Evolutionary conservation across 768 basidiomycete genomes (phyloP).

Genomic region (Leccinum ochraceum): DNA sequence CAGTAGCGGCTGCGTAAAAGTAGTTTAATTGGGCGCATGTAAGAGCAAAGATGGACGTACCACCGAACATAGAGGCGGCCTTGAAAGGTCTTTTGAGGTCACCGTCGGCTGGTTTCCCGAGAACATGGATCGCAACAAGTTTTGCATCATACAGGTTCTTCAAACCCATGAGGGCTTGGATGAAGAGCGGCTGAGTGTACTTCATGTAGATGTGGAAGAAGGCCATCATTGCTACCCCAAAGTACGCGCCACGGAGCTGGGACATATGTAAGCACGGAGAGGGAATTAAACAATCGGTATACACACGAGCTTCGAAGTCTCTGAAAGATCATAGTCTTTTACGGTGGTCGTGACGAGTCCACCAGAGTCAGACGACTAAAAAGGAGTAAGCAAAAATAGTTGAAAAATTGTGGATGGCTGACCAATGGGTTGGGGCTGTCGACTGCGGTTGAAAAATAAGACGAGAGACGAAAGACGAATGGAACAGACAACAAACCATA

Average conservation of each 20-base stretch:
- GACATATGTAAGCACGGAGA: not conserved
- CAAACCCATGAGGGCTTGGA: constrained; percentile 93
- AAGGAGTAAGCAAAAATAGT: not conserved
- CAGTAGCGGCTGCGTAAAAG: constrained; percentile 44
- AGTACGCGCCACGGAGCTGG: constrained; percentile 66
- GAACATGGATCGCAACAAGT: constrained; percentile 76
- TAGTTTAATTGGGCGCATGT: not conserved
- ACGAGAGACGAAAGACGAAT: not conserved
- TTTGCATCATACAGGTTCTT: constrained; percentile 90
- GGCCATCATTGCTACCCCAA: constrained; percentile 83
- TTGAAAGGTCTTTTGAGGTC: constrained; percentile 93
- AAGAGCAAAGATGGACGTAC: constrained; percentile 36
- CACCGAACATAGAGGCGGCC: constrained; percentile 69
- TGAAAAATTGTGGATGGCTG: constrained; percentile 15
- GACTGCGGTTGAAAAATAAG: constrained; percentile 44
- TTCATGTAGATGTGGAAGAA: constrained; percentile 94
- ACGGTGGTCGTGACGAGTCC: constrained; percentile 88
- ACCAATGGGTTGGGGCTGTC: constrained; percentile 80
- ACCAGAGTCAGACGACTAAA: constrained; percentile 62
- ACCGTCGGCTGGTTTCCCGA: constrained; percentile 78
- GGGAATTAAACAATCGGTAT: constrained; percentile 25
- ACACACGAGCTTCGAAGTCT: constrained; percentile 79
- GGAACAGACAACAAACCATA: constrained; percentile 62
- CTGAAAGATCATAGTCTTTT: constrained; percentile 89
- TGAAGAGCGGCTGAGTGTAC: constrained; percentile 95